Conservation (phyloP, 2,329 filamentous ascomycete genomes). For the Cordyceps fumosorosea region DNA sequence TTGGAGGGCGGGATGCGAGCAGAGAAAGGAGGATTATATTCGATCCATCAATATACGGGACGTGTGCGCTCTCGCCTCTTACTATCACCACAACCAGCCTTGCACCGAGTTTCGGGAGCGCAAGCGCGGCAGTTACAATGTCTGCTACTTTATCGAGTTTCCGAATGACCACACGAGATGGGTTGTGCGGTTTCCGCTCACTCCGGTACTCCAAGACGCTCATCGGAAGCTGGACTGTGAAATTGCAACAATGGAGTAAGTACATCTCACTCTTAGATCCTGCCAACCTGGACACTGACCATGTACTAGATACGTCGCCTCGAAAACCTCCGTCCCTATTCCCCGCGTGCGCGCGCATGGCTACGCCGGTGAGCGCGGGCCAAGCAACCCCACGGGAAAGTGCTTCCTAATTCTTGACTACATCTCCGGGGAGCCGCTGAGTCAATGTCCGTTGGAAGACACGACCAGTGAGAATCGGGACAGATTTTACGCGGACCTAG, state of each 20-base stretch:
- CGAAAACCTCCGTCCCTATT: not conserved
- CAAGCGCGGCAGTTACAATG: constrained; percentile 1
- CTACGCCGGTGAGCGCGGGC: not conserved
- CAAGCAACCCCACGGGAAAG: not conserved
- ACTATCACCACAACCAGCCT: not conserved
- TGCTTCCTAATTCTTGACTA: constrained; percentile 5
- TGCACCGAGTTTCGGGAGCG: not conserved
- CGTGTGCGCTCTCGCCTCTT: not conserved
- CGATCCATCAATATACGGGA: not conserved
- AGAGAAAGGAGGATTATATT: not conserved
- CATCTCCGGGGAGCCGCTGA: not conserved
- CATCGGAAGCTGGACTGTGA: constrained; percentile 3
- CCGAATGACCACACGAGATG: not conserved
- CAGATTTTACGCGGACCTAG: not conserved
- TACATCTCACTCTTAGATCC: not conserved
- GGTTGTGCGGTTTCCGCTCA: constrained; percentile 9
- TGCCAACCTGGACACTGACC: not conserved
- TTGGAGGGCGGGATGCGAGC: not conserved
- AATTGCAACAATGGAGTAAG: constrained; percentile 9
- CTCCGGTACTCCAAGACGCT: not conserved
- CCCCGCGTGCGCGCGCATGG: constrained; percentile 1
- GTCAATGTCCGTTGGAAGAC: not conserved
- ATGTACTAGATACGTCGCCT: not conserved
- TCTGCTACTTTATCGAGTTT: constrained; percentile 7
- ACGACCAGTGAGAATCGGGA: not conserved